Conservation (phyloP, 2,329 filamentous ascomycete genomes). For the Parastagonospora nodorum region DNA sequence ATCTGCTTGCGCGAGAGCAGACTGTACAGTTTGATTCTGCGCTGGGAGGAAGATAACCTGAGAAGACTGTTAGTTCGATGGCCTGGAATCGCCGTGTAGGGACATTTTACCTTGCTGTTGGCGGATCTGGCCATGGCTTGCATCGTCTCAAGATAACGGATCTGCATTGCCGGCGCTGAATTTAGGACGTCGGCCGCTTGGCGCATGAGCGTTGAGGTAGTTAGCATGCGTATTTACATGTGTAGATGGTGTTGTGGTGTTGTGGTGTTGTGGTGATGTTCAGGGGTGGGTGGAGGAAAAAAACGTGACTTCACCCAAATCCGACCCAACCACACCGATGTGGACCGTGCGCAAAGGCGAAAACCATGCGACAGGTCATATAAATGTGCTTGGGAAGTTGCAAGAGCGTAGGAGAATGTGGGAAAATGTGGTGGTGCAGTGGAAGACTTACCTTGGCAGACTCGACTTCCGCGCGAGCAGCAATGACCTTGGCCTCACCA, state of each 20-base stretch:
- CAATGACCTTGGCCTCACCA: constrained; percentile 97
- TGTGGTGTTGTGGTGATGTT: background rate
- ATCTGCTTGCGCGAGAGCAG: constrained; percentile 56
- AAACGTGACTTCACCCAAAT: no score
- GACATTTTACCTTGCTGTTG: constrained; percentile 70
- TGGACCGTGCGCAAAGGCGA: no score
- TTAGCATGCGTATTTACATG: background rate
- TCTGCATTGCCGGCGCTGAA: constrained; percentile 85
- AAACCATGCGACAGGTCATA: no score
- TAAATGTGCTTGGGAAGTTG: no score
- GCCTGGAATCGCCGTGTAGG: no score
- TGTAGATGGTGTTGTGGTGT: background rate
- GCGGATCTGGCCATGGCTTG: constrained; percentile 96
- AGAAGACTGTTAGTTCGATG: background rate
- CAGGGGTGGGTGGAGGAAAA: background rate
- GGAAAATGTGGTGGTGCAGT: background rate
- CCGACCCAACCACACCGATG: no score
- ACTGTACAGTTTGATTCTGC: constrained; percentile 57
- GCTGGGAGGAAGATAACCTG: constrained; percentile 20
- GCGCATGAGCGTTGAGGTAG: constrained; percentile 78
- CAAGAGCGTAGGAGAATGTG: no score
- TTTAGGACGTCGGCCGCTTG: constrained; percentile 91
- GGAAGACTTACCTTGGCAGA: constrained; percentile 68
- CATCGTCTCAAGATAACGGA: constrained; percentile 90
- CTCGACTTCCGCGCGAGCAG: constrained; percentile 95